Evolutionary conservation across 345 rosid genomes (phyloP).

Genomic region (Leavenworthia alabamica): DNA sequence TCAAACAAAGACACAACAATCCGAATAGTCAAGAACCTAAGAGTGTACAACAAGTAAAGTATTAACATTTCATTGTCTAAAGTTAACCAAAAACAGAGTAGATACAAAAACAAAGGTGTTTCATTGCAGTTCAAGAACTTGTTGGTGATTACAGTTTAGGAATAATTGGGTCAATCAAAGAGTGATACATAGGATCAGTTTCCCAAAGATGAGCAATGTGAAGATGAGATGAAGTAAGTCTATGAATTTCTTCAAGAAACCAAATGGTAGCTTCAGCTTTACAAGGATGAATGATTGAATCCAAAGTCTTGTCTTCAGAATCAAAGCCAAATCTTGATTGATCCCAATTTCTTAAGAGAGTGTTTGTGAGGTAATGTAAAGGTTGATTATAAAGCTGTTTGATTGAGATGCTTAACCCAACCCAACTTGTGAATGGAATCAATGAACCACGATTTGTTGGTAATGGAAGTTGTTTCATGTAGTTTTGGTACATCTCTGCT

Average conservation of each 20-base stretch:
- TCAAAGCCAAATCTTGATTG: constrained; percentile 45
- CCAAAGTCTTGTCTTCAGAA: constrained; percentile 48
- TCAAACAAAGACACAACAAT: constrained; percentile 39
- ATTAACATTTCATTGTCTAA: constrained; percentile 16
- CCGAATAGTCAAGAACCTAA: constrained; percentile 49
- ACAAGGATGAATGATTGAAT: constrained; percentile 57
- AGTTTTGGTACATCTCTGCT: constrained; percentile 79
- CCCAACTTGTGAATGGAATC: constrained; percentile 73
- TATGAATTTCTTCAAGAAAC: constrained; percentile 79
- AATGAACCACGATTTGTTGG: constrained; percentile 62
- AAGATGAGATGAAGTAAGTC: constrained; percentile 52
- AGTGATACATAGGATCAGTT: constrained; percentile 50
- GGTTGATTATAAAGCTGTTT: constrained; percentile 75
- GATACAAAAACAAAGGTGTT: background rate
- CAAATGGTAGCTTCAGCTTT: constrained; percentile 87
- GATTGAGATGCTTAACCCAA: constrained; percentile 65
- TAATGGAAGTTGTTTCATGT: constrained; percentile 61
- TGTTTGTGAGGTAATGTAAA: constrained; percentile 78
- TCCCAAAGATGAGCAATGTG: constrained; percentile 62
- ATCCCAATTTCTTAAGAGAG: constrained; percentile 65
- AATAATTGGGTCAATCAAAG: constrained; percentile 51
- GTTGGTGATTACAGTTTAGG: constrained; percentile 18
- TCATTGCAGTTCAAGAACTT: background rate
- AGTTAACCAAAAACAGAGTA: background rate
- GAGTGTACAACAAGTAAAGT: constrained; percentile 44